Percentiles rank a stretch among this genome's conserved stretches.
Evolutionary conservation across 78 protist genomes (phyloP).

Genomic region (Tieghemostelium lacteum): DNA sequence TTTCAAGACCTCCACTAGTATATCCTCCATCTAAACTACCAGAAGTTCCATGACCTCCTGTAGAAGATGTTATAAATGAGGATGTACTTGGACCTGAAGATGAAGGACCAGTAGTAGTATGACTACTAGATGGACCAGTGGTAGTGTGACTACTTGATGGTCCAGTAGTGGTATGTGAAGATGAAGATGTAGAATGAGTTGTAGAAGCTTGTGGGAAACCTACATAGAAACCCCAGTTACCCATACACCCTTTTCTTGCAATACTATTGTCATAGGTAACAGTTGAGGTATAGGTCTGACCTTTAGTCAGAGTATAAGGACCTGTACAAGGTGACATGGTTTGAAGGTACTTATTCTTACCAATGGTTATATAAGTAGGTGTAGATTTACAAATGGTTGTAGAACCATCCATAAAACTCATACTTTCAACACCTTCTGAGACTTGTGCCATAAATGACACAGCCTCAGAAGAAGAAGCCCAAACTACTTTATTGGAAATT

Average conservation of each 20-base stretch:
- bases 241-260: conserved; percentile 15
- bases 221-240: conserved; percentile 52
- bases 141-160: neutral
- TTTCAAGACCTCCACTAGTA: too few species aligned
- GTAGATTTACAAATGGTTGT: conserved; percentile 41
- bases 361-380: conserved; percentile 30
- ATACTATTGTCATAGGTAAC: conserved; percentile 44
- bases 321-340: conserved; percentile 23
- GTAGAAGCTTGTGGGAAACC: conserved; percentile 49
- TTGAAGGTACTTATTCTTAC: neutral
- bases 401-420: conserved; percentile 12
- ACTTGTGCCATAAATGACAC: conserved; percentile 48
- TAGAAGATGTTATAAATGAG: neutral
- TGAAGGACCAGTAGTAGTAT: neutral
- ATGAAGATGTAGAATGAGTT: conserved; percentile 1
- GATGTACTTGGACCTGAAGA: neutral
- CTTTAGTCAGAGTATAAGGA: conserved; percentile 27
- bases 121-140: neutral
- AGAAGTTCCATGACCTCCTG: neutral
- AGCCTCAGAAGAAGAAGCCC: conserved; percentile 42
- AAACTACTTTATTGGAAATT: conserved; percentile 15
- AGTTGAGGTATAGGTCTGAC: conserved; percentile 30
- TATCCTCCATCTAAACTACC: too few species aligned
- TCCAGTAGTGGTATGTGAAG: neutral
- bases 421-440: conserved; percentile 38